Evolutionary conservation across 2,329 filamentous ascomycete species (phyloP).

Genomic region (Calcarisporium arbuscula): DNA sequence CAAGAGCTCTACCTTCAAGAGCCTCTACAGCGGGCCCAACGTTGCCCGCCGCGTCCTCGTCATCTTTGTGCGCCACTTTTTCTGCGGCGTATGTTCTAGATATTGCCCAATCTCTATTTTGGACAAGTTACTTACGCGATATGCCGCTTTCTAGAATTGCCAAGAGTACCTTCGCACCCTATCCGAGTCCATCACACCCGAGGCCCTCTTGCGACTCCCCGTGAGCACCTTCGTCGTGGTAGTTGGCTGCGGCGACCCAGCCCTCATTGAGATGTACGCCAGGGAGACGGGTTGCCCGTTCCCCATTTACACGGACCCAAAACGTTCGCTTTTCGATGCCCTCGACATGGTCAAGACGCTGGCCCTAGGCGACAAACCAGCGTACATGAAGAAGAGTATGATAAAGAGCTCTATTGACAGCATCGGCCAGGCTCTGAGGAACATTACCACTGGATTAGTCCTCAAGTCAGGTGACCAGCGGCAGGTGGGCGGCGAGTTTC

Average conservation of each 20-base stretch:
- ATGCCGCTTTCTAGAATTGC: slow-evolving; percentile 57
- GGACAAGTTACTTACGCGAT: too few relatives aligned
- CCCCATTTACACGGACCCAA: slow-evolving; percentile 73
- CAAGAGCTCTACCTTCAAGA: slow-evolving; percentile 54
- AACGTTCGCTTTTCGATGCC: slow-evolving; percentile 55
- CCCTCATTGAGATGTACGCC: slow-evolving; percentile 61
- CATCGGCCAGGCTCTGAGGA: slow-evolving; percentile 53
- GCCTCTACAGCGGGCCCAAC: slow-evolving; percentile 51
- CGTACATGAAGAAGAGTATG: slow-evolving; percentile 56
- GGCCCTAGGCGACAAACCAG: slow-evolving; percentile 51
- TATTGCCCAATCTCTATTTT: too few relatives aligned
- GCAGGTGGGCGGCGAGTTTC: slow-evolving; percentile 71
- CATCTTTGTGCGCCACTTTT: slow-evolving; percentile 74
- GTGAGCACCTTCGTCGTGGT: slow-evolving; percentile 59
- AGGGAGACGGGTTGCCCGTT: slow-evolving; percentile 58
- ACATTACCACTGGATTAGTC: slow-evolving; percentile 50
- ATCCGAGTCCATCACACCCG: slow-evolving; percentile 49
- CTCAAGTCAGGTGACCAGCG: slow-evolving; percentile 58
- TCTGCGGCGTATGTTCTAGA: slow-evolving; percentile 60
- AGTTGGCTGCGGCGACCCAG: slow-evolving; percentile 65
- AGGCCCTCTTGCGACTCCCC: slow-evolving; percentile 42
- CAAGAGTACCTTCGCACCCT: slow-evolving; percentile 66
- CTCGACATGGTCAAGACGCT: slow-evolving; percentile 65
- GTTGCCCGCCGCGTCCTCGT: slow-evolving; percentile 54
- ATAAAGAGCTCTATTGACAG: slow-evolving; percentile 43